These are phyloP conservation scores for Ceratobasidium sp. DNA, from an alignment of 1,284 basidiomycete species.

Conservation along the genomic window DNA sequence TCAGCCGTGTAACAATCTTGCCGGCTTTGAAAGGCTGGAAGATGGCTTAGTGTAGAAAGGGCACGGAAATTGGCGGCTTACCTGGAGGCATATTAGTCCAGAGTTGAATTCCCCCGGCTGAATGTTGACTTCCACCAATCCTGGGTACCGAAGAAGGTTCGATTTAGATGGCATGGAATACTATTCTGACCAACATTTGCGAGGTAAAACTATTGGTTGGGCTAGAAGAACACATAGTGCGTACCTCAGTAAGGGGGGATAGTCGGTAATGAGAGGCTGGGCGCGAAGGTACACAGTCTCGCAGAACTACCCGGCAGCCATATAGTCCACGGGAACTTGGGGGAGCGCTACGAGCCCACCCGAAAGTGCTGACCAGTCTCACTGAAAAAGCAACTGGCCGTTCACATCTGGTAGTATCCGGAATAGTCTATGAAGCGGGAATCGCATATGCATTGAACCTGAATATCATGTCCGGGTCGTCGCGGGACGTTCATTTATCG, in stretches of 20 bases:
- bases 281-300: neutral
- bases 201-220: neutral
- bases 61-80: slow-evolving; percentile 24
- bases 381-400: neutral
- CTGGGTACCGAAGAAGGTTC: slow-evolving; percentile 34
- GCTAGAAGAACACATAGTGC: too few relatives aligned
- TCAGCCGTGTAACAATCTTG: slow-evolving; percentile 43
- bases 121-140: slow-evolving; percentile 43
- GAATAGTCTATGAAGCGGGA: neutral
- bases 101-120: slow-evolving; percentile 47
- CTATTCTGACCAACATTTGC: neutral
- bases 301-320: neutral
- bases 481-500: neutral
- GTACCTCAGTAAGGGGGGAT: too few relatives aligned
- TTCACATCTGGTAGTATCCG: neutral
- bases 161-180: slow-evolving; percentile 27
- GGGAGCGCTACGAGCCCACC: neutral
- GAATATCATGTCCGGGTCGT: neutral
- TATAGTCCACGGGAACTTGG: neutral
- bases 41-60: slow-evolving; percentile 15
- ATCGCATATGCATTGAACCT: neutral
- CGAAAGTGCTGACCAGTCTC: neutral
- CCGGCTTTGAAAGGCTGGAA: slow-evolving; percentile 45
- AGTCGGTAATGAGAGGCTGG: neutral
- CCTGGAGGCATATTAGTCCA: slow-evolving; percentile 44